phyloP scores from a whole-genome alignment of 495 filamentous ascomycete genomes.

The Aspergillus diversus region DNA sequence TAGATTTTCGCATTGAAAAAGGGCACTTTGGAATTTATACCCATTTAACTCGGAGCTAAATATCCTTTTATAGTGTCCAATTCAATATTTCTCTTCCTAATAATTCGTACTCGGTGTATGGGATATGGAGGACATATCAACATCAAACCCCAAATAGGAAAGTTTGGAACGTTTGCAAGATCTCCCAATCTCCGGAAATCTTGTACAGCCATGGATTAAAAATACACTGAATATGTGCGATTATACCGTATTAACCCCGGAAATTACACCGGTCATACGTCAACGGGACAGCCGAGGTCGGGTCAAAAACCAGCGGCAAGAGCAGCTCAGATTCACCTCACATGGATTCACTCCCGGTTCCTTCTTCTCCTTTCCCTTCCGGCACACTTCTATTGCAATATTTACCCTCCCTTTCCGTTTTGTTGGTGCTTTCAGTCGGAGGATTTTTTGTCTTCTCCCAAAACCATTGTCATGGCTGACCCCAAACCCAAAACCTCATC shows the following conservation, averaged over 20 bases:
- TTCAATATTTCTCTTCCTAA: too few relatives aligned
- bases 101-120: too few relatives aligned
- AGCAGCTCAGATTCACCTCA: neutral
- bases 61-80: too few relatives aligned
- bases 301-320: slow-evolving; percentile 1
- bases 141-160: too few relatives aligned
- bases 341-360: slow-evolving; percentile 10
- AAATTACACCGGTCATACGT: neutral
- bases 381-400: slow-evolving; percentile 3
- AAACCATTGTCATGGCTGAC: slow-evolving; percentile 42
- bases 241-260: slow-evolving; percentile 2
- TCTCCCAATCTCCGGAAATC: too few relatives aligned
- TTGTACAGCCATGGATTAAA: too few relatives aligned
- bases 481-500: slow-evolving; percentile 37
- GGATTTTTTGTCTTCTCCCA: neutral
- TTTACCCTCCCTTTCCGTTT: slow-evolving; percentile 7
- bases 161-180: too few relatives aligned
- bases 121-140: too few relatives aligned
- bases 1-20: too few relatives aligned
- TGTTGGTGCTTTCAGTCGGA: neutral
- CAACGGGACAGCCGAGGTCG: slow-evolving; percentile 38
- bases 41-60: too few relatives aligned
- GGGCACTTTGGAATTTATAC: too few relatives aligned
- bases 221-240: neutral
- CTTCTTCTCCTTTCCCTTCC: slow-evolving; percentile 7